A percentile compares a stretch with the other conserved stretches of the same genome.
Conservation (phyloP, 2,329 filamentous ascomycete genomes). For the Colletotrichum sp. region DNA sequence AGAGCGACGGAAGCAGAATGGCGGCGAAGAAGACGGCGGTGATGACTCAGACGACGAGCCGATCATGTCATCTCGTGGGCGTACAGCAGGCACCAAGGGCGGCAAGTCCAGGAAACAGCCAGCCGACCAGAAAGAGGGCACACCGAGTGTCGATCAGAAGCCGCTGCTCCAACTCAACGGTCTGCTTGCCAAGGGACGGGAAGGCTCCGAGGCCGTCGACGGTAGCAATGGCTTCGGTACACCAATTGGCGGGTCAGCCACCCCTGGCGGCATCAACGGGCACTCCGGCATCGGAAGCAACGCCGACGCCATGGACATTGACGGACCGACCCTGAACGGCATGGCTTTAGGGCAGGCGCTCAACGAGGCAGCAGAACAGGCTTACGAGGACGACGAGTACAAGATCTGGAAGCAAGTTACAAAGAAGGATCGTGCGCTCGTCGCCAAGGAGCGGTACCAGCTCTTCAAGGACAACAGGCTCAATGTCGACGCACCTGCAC, state of each 20-base stretch:
- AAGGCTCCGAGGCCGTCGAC: slow-evolving; percentile 81
- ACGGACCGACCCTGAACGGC: slow-evolving; percentile 74
- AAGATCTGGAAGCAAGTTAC: slow-evolving; percentile 99
- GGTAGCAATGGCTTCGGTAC: slow-evolving; percentile 88
- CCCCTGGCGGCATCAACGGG: slow-evolving; percentile 75
- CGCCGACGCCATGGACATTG: slow-evolving; percentile 85
- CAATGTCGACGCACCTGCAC: slow-evolving; percentile 85
- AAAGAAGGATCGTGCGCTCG: slow-evolving; percentile 89
- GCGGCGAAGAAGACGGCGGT: slow-evolving; percentile 79
- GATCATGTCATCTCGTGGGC: slow-evolving; percentile 95
- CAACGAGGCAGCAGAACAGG: slow-evolving; percentile 73
- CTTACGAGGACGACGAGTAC: slow-evolving; percentile 91
- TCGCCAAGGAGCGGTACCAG: slow-evolving; percentile 84
- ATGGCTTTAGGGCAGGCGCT: slow-evolving; percentile 68
- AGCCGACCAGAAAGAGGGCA: slow-evolving; percentile 77
- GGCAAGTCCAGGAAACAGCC: slow-evolving; percentile 78
- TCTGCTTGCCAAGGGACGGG: slow-evolving; percentile 62
- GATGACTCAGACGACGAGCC: slow-evolving; percentile 97
- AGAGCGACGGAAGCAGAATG: slow-evolving; percentile 83
- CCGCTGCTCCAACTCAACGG: slow-evolving; percentile 73
- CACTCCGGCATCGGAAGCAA: slow-evolving; percentile 73
- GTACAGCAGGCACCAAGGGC: slow-evolving; percentile 84
- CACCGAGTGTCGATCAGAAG: slow-evolving; percentile 78
- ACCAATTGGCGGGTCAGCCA: slow-evolving; percentile 76
- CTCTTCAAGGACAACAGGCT: slow-evolving; percentile 86